phyloP scores from a whole-genome alignment of 805 yeast genomes.

The Candida maltosa region DNA sequence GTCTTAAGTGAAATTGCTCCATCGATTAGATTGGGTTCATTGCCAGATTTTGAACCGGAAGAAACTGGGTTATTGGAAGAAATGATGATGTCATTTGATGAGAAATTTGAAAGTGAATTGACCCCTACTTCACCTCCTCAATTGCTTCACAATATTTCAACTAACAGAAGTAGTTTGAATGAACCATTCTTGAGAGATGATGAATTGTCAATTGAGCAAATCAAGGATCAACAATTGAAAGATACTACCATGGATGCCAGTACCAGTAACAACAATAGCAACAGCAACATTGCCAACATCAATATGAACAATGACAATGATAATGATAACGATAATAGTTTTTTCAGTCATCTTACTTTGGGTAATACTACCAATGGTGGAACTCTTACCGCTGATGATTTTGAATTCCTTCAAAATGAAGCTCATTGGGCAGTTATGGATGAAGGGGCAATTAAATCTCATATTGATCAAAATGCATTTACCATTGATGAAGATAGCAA shows the following conservation, averaged over 20 bases:
- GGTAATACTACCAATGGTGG: not conserved
- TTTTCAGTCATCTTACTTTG: conserved; percentile 12
- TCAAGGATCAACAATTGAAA: conserved; percentile 34
- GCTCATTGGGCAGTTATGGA: conserved; percentile 1
- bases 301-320: conserved; percentile 21
- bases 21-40: conserved; percentile 8
- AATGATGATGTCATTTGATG: conserved; percentile 23
- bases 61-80: conserved; percentile 24
- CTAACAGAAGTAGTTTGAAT: not conserved
- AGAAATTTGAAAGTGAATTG: conserved; percentile 12
- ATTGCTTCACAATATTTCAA: not conserved
- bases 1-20: conserved; percentile 4
- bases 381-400: too few species aligned
- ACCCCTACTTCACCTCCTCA: conserved; percentile 3
- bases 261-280: conserved; percentile 23
- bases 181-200: conserved; percentile 38
- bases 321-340: conserved; percentile 29
- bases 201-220: conserved; percentile 39
- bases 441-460: not conserved
- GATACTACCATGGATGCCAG: conserved; percentile 17
- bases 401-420: not conserved
- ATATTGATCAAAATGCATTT: not conserved
- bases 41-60: conserved; percentile 27
- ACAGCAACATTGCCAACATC: conserved; percentile 18
- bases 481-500: too few species aligned